Percentiles rank a stretch among this genome's conserved stretches.
Evolutionary conservation across 1,284 basidiomycete species (phyloP).

Genomic region (Leccinum solheimii): DNA sequence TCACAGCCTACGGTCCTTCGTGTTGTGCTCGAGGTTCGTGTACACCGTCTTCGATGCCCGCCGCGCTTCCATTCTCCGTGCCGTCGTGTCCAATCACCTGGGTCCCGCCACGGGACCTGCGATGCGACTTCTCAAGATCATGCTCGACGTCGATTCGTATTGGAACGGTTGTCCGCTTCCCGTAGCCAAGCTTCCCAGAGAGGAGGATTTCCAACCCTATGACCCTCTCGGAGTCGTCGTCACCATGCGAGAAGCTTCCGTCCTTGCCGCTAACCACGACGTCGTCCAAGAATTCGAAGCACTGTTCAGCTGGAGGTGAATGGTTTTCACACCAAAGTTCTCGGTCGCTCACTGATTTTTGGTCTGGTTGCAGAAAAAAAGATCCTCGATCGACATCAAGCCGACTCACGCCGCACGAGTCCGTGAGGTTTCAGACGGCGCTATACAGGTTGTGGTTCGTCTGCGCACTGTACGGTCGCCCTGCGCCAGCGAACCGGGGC

Average conservation of each 20-base stretch:
- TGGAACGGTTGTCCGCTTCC: slow-evolving; percentile 17
- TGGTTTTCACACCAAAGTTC: slow-evolving; percentile 12
- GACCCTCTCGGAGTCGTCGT: not conserved
- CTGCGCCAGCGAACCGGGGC: slow-evolving; percentile 9
- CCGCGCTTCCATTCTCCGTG: slow-evolving; percentile 33
- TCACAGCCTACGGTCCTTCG: slow-evolving; percentile 25
- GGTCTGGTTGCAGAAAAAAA: slow-evolving; percentile 27
- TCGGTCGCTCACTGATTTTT: not conserved
- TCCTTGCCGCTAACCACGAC: slow-evolving; percentile 23
- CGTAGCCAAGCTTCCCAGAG: slow-evolving; percentile 8
- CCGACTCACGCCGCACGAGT: slow-evolving; percentile 29
- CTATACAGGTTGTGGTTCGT: slow-evolving; percentile 39
- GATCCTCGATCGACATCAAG: slow-evolving; percentile 30
- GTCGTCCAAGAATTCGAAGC: slow-evolving; percentile 32
- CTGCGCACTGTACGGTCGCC: slow-evolving; percentile 22
- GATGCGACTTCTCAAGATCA: slow-evolving; percentile 28
- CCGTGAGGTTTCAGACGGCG: slow-evolving; percentile 33
- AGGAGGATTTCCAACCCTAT: slow-evolving; percentile 11
- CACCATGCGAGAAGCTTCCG: slow-evolving; percentile 11
- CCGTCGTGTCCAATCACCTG: slow-evolving; percentile 37
- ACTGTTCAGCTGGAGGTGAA: slow-evolving; percentile 40
- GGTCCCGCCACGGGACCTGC: slow-evolving; percentile 38
- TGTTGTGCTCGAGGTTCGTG: slow-evolving; percentile 35
- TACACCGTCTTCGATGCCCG: slow-evolving; percentile 36
- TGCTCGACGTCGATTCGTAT: slow-evolving; percentile 12